Base-by-base conservation (phyloP, 1,284 basidiomycete species). In the Cyathus pygmaeus region DNA sequence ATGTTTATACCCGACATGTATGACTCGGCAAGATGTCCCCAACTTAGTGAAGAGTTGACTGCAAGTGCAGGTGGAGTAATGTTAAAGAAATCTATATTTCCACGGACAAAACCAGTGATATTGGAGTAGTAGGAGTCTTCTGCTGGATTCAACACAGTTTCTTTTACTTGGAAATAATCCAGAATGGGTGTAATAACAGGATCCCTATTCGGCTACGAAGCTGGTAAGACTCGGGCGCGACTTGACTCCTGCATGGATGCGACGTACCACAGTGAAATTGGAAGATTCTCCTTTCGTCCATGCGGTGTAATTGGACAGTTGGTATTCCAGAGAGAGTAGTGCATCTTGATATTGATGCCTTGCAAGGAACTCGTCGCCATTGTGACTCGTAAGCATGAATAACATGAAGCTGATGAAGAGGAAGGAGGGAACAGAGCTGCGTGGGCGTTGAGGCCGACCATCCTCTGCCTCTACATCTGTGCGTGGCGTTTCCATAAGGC, bases 91-190 rank as follows among this genome's bases (percentile, higher is more conserved):
- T 79, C 77, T 19, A 86, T 74, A 46, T 86, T 78, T 6, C 90
- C 91, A 60, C 88, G 88, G 64, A 92, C 83, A 71, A 91, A 93
- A 17, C 91, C 93, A 17, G 92, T 93, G 53, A 91, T 81, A 69
- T 94, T 94, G 4, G 81, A 76, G 69, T 90, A 92, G 72, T 93
- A 94, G 1, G 91, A 90, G 11, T 79, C 78, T 27, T 68, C 59
- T 15, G 68, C 59, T 2, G 86, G 82, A 66, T 88, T 83, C 4
- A 89, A 72, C 53, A 73, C 69, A 19, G 71, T 74, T 7, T 85
- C 85, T 57, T 82, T 76, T 1, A 84, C 73, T 52, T 87, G 66
- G 60, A 91, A 84, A 15, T 77, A 75, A 24, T 85, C 76, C 26
- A 89, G 76, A 42, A 94, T 72, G 13, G 84, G 79, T 53, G 76